Evolutionary conservation across 1,139 yeast species (phyloP), one percentile per base, ranked within the genome.

Genomic region (Scheffersomyces illinoinensis): DNA sequence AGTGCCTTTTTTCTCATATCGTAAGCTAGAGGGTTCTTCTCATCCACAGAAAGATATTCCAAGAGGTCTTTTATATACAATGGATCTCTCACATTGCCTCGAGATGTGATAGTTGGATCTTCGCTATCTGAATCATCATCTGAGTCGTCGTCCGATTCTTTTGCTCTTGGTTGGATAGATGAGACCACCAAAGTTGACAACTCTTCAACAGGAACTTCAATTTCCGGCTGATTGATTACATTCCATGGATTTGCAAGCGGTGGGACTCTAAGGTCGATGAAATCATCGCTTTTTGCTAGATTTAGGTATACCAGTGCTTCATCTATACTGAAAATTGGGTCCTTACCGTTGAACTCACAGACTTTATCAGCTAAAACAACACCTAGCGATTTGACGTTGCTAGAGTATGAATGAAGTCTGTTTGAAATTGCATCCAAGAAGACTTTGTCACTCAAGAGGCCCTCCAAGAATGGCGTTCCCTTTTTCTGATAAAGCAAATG

Each of bases 1-100:
- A 88, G 76, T 0, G 90, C 91, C 10, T 81, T 60, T 50, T 74
- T 69, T 47, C 77, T 79, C 74, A 84, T 87, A 47, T 85, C 88
- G 64, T 77, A 83, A 0, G 88, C 84, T 55, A 76, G 72, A 1
- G 76, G 72, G 53, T 77, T 78, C 33, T 78, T 78, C 0, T 76
- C 64, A 56, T 86, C 88, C 0, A 76, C 67, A 12, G 70, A 68
- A 18, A 90, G 69, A 63, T 88, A 89, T 10, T 74, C 74, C n/a
- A 88, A 63, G n/a, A 89, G 72, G 56, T 87, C 91, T 60, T 85
- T 84, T 39, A 90, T 75, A 65, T 88, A 90, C 1, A 88, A 78
- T 0, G 93, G 93, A 4, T 79, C 73, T 0, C 79, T 67, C 0
- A 85, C 73, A n/a, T 68, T 73, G 8, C 72, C 68, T 20, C 70